Conservation (phyloP, 495 filamentous ascomycete genomes). For the Daldinia bambusicola region DNA sequence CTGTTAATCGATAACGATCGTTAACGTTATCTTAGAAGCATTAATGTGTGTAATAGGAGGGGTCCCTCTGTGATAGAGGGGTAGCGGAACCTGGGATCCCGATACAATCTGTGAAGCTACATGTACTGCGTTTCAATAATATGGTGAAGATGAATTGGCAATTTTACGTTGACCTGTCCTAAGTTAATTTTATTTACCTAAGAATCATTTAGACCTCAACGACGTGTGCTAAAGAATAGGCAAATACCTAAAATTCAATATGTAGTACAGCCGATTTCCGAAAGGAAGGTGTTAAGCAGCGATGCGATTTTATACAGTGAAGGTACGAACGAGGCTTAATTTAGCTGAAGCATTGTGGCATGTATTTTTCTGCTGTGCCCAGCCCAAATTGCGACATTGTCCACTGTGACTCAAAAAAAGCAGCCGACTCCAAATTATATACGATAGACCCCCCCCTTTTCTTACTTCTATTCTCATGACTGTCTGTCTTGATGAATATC, state of each 20-base stretch:
- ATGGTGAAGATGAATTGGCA: not conserved
- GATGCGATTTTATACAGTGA: not conserved
- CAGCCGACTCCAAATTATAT: slow-evolving; percentile 19
- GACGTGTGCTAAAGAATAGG: too few relatives aligned
- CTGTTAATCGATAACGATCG: slow-evolving; percentile 16
- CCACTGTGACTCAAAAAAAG: slow-evolving; percentile 6
- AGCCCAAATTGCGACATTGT: slow-evolving; percentile 12
- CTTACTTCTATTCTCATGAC: not conserved
- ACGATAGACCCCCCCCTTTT: slow-evolving; percentile 18
- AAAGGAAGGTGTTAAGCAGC: not conserved
- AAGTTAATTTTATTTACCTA: too few relatives aligned
- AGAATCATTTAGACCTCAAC: not conserved
- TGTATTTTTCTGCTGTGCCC: slow-evolving; percentile 10
- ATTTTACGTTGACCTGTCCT: too few relatives aligned
- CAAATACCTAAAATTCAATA: not conserved
- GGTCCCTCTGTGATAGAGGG: slow-evolving; percentile 7
- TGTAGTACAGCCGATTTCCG: not conserved
- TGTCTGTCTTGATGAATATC: slow-evolving; percentile 47
- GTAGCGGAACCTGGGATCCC: slow-evolving; percentile 5
- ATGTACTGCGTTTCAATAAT: not conserved
- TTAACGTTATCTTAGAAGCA: not conserved
- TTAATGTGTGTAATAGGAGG: too few relatives aligned
- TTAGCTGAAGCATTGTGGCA: slow-evolving; percentile 32
- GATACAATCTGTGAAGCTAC: not conserved
- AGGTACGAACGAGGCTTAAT: not conserved